phyloP scores from a whole-genome alignment of 108 stramenopile genomes.

The Fragilaria radians region DNA sequence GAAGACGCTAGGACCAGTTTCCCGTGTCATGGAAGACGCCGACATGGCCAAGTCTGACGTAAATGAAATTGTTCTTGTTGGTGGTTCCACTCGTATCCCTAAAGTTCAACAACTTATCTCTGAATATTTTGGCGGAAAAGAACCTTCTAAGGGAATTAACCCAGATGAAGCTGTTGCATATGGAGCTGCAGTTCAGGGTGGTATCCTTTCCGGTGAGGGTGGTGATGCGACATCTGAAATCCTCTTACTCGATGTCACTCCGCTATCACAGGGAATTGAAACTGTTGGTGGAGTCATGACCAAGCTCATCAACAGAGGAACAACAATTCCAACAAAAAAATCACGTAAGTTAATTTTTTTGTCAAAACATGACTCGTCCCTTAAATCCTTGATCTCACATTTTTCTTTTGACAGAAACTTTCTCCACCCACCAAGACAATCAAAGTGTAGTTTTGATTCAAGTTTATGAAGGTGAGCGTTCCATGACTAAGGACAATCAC shows the following conservation, averaged over 20 bases:
- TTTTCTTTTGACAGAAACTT: slow-evolving; percentile 37
- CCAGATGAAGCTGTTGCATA: slow-evolving; percentile 98
- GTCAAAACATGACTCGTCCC: too few relatives aligned
- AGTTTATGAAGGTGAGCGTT: slow-evolving; percentile 96
- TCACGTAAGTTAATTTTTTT: slow-evolving; percentile 19
- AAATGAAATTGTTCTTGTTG: slow-evolving; percentile 95
- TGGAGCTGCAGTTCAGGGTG: slow-evolving; percentile 80
- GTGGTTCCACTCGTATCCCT: slow-evolving; percentile 97
- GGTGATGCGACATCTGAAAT: slow-evolving; percentile 75
- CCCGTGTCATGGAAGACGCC: slow-evolving; percentile 89
- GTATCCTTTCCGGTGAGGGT: slow-evolving; percentile 25
- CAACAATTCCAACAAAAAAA: slow-evolving; percentile 87
- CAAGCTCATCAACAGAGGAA: slow-evolving; percentile 76
- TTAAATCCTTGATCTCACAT: too few relatives aligned
- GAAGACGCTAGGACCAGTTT: slow-evolving; percentile 90
- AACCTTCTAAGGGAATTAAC: slow-evolving; percentile 86
- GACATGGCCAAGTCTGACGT: slow-evolving; percentile 83
- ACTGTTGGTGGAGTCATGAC: slow-evolving; percentile 91
- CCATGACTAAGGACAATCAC: slow-evolving; percentile 94
- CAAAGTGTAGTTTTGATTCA: slow-evolving; percentile 88
- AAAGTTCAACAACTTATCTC: slow-evolving; percentile 88
- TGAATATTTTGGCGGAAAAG: slow-evolving; percentile 96
- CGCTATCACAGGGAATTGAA: slow-evolving; percentile 91
- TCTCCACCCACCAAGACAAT: slow-evolving; percentile 92
- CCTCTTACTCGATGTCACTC: slow-evolving; percentile 89